These are phyloP conservation scores for Penicillium paxilli DNA, from an alignment of 495 filamentous ascomycete genomes.

Conservation along the genomic window DNA sequence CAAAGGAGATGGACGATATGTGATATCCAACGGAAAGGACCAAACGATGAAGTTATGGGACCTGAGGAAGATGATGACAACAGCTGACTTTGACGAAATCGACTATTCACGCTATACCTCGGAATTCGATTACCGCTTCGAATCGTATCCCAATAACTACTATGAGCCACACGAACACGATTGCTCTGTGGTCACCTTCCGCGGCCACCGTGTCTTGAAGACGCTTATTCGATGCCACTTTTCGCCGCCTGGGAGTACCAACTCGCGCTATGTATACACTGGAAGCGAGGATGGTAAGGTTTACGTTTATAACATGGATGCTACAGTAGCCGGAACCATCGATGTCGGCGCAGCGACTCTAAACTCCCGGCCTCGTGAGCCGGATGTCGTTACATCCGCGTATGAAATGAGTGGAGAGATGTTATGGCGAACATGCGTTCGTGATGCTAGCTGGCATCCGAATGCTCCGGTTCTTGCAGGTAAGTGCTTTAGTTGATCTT, in stretches of 20 bases:
- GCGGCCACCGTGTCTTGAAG: conserved; percentile 81
- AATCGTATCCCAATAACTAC: conserved; percentile 62
- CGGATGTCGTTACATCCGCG: conserved; percentile 33
- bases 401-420: conserved; percentile 43
- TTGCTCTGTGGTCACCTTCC: conserved; percentile 90
- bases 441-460: conserved; percentile 96
- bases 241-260: conserved; percentile 82
- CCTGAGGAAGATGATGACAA: conserved; percentile 77
- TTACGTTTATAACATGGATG: conserved; percentile 92
- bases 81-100: conserved; percentile 58
- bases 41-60: conserved; percentile 99
- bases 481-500: conserved; percentile 35
- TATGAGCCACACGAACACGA: conserved; percentile 81
- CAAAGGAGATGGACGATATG: conserved; percentile 93
- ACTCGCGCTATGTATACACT: conserved; percentile 89
- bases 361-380: conserved; percentile 56
- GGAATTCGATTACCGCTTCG: conserved; percentile 85
- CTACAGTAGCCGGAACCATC: conserved; percentile 77
- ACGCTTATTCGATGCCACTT: conserved; percentile 96
- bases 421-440: conserved; percentile 76
- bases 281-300: conserved; percentile 87
- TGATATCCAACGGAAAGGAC: conserved; percentile 92
- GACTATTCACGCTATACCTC: conserved; percentile 58
- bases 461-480: conserved; percentile 85
- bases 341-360: conserved; percentile 71